These are phyloP conservation scores for Exutisphaerella laricina DNA, from an alignment of 2,329 filamentous ascomycete species.

Conservation along the genomic window DNA sequence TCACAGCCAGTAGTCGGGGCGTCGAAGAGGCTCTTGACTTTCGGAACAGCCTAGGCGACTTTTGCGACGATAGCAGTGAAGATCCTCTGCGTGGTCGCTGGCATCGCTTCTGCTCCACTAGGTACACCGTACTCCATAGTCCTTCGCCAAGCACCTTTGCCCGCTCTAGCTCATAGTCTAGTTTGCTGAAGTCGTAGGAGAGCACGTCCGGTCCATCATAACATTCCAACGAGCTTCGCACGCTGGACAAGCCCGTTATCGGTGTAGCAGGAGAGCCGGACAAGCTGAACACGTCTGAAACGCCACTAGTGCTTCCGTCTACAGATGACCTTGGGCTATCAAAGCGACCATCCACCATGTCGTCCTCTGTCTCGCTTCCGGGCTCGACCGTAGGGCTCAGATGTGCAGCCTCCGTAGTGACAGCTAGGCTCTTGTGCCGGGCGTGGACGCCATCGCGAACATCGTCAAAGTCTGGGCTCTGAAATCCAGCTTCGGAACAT, in stretches of 20 bases:
- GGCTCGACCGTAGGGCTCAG: slow-evolving; percentile 48
- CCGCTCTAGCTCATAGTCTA: slow-evolving; percentile 32
- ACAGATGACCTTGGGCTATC: slow-evolving; percentile 13
- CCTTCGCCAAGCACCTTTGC: slow-evolving; percentile 32
- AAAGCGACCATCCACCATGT: slow-evolving; percentile 34
- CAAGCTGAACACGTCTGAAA: slow-evolving; percentile 14
- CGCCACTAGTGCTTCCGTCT: slow-evolving; percentile 8
- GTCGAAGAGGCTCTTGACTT: slow-evolving; percentile 12
- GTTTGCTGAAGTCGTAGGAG: slow-evolving; percentile 24
- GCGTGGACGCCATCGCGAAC: slow-evolving; percentile 11
- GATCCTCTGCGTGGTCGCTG: slow-evolving; percentile 5
- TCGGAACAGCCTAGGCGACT: slow-evolving; percentile 10
- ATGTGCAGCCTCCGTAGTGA: slow-evolving; percentile 9
- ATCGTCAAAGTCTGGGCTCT: slow-evolving; percentile 14
- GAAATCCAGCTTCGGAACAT: slow-evolving; percentile 15
- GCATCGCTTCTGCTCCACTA: slow-evolving; percentile 25
- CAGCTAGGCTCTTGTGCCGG: slow-evolving; percentile 16
- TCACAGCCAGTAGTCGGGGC: slow-evolving; percentile 30
- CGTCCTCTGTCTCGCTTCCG: slow-evolving; percentile 56
- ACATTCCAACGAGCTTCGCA: slow-evolving; percentile 17
- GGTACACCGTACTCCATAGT: slow-evolving; percentile 35
- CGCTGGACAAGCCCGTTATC: slow-evolving; percentile 16
- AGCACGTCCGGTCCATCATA: slow-evolving; percentile 11
- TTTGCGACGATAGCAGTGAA: slow-evolving; percentile 9
- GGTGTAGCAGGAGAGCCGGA: slow-evolving; percentile 14